These are phyloP conservation scores for Lepidium didymum DNA, from an alignment of 345 rosid genomes.

Conservation along the genomic window DNA sequence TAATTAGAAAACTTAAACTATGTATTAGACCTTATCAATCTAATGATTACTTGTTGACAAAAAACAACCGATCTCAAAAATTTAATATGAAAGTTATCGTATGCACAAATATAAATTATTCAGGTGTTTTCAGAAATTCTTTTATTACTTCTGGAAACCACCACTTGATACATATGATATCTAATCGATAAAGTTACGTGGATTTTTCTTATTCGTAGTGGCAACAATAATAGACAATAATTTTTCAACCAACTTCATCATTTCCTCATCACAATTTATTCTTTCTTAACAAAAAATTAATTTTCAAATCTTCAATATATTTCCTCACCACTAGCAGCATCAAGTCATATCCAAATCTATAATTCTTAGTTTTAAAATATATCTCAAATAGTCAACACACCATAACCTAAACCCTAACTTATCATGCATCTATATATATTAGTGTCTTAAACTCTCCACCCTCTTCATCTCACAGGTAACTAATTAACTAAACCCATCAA, in stretches of 20 bases:
- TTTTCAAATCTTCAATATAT: not conserved
- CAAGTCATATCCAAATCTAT: slow-evolving; percentile 11
- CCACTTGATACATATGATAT: no score
- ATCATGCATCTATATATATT: not conserved
- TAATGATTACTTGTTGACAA: no score
- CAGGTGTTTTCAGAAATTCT: no score
- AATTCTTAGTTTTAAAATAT: not conserved
- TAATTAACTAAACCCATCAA: slow-evolving; percentile 1
- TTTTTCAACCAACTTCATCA: slow-evolving; percentile 18
- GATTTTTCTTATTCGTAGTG: slow-evolving; percentile 21
- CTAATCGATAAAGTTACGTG: not conserved
- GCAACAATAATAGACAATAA: not conserved
- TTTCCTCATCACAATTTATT: slow-evolving; percentile 11
- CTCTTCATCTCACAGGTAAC: not conserved
- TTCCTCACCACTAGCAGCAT: not conserved
- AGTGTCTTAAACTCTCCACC: not conserved
- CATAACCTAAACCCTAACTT: slow-evolving; percentile 3
- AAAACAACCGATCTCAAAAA: no score
- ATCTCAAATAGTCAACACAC: slow-evolving; percentile 24
- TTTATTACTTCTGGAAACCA: no score
- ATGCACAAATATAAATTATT: no score
- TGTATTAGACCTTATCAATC: no score
- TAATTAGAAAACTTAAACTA: no score
- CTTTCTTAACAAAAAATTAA: not conserved
- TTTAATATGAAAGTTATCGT: no score